Conservation (phyloP, 2,329 filamentous ascomycete genomes). For the Emydomyces testavorans region DNA sequence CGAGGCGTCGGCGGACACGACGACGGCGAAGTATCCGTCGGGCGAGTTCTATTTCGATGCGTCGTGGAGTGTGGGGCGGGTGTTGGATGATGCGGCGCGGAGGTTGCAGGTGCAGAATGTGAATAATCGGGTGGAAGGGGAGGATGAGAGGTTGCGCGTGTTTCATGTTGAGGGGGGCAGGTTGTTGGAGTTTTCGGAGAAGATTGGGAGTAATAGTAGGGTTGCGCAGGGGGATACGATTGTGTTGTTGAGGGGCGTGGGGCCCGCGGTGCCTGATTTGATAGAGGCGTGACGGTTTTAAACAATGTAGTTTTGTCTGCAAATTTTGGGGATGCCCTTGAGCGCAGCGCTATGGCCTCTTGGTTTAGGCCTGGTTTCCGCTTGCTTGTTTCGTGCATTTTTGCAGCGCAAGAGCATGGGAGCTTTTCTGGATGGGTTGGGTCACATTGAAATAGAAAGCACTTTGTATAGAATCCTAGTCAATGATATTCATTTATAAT, state of each 20-base stretch:
- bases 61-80: conserved; percentile 79
- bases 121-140: conserved; percentile 35
- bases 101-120: conserved; percentile 36
- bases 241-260: conserved; percentile 74
- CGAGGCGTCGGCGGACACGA: conserved; percentile 78
- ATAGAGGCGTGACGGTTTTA: conserved; percentile 43
- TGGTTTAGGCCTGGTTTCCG: not conserved
- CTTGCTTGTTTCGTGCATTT: not conserved
- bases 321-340: not conserved
- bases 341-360: not conserved
- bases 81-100: conserved; percentile 37
- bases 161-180: conserved; percentile 89
- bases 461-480: not conserved
- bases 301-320: no score
- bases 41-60: conserved; percentile 69
- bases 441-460: not conserved
- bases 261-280: conserved; percentile 59
- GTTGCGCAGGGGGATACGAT: conserved; percentile 79
- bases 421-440: not conserved
- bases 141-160: conserved; percentile 65
- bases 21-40: conserved; percentile 69
- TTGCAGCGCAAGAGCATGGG: not conserved
- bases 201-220: conserved; percentile 55
- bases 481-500: not conserved
- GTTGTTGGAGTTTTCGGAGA: conserved; percentile 76